phyloP scores from a whole-genome alignment of 2,329 filamentous ascomycete genomes.

The Ampelomyces quisqualis region DNA sequence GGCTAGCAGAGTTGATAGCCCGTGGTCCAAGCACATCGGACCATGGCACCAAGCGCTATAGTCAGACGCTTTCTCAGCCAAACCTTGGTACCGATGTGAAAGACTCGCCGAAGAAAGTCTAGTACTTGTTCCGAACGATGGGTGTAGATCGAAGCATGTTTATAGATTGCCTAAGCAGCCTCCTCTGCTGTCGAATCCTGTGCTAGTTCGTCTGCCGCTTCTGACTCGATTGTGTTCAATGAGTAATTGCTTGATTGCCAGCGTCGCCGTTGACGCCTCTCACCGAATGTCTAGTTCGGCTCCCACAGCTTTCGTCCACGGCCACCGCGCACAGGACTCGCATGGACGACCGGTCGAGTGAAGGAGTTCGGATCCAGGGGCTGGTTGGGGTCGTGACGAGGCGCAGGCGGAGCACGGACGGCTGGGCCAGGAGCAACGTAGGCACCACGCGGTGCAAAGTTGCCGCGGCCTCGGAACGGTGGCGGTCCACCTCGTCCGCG shows the following conservation, averaged over 20 bases:
- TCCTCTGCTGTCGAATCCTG: neutral
- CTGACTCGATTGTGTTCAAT: neutral
- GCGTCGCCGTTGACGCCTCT: constrained; percentile 12
- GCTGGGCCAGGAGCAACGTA: constrained; percentile 34
- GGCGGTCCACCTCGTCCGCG: constrained; percentile 27
- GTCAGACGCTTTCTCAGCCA: too few relatives aligned
- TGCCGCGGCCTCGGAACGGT: constrained; percentile 31
- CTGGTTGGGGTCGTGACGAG: constrained; percentile 38
- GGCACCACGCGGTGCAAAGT: constrained; percentile 32
- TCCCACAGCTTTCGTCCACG: constrained; percentile 44
- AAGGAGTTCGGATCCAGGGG: constrained; percentile 47
- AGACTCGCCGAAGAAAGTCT: too few relatives aligned
- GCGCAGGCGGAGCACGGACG: constrained; percentile 27
- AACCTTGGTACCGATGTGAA: too few relatives aligned
- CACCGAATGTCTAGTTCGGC: constrained; percentile 33
- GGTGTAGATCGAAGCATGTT: too few relatives aligned
- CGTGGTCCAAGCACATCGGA: too few relatives aligned
- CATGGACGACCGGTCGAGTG: constrained; percentile 36
- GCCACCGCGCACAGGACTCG: constrained; percentile 34
- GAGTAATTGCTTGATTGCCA: neutral
- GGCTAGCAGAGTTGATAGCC: too few relatives aligned
- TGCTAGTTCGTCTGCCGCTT: too few relatives aligned
- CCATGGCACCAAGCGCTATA: too few relatives aligned
- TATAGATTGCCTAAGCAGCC: too few relatives aligned
- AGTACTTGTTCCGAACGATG: too few relatives aligned